A percentile compares a stretch with the other conserved stretches of the same genome.
These are phyloP conservation scores for Pisolithus marmoratus DNA, from an alignment of 768 basidiomycete species.

Conservation along the genomic window DNA sequence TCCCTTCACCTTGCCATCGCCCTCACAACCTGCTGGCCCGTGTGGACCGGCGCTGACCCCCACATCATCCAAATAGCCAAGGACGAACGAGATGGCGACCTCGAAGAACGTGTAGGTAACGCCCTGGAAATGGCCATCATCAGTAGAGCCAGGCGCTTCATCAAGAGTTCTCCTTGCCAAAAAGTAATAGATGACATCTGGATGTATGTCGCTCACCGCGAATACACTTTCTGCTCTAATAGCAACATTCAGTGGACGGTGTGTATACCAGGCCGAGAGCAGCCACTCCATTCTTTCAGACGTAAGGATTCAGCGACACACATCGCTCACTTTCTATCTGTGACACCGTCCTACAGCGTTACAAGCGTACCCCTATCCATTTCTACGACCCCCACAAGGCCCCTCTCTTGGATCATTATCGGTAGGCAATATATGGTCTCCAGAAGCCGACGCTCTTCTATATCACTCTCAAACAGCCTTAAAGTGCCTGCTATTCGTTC, in stretches of 20 bases:
- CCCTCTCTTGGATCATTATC: conserved; percentile 91
- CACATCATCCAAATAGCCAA: conserved; percentile 51
- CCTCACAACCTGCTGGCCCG: conserved; percentile 74
- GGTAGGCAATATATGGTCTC: conserved; percentile 40
- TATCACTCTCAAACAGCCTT: conserved; percentile 40
- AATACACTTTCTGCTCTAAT: conserved; percentile 11
- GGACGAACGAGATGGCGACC: conserved; percentile 61
- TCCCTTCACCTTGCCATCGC: conserved; percentile 64
- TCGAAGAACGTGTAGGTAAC: conserved; percentile 80
- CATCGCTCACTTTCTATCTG: neutral
- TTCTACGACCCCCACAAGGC: conserved; percentile 94
- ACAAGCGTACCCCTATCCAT: conserved; percentile 87
- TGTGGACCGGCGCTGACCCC: conserved; percentile 70
- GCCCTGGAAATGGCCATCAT: conserved; percentile 92
- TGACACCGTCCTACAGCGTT: conserved; percentile 52
- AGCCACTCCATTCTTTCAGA: conserved; percentile 88
- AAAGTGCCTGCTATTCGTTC: conserved; percentile 93
- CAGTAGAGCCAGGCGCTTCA: conserved; percentile 81
- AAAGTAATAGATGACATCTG: conserved; percentile 84
- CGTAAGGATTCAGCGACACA: conserved; percentile 35
- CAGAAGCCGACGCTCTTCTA: neutral
- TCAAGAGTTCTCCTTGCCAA: conserved; percentile 84
- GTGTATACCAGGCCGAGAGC: conserved; percentile 87
- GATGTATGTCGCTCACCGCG: conserved; percentile 42
- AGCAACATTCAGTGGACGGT: conserved; percentile 59